Evolutionary conservation across 345 rosid genomes (phyloP).

Genomic region (Fremontodendron californicum): DNA sequence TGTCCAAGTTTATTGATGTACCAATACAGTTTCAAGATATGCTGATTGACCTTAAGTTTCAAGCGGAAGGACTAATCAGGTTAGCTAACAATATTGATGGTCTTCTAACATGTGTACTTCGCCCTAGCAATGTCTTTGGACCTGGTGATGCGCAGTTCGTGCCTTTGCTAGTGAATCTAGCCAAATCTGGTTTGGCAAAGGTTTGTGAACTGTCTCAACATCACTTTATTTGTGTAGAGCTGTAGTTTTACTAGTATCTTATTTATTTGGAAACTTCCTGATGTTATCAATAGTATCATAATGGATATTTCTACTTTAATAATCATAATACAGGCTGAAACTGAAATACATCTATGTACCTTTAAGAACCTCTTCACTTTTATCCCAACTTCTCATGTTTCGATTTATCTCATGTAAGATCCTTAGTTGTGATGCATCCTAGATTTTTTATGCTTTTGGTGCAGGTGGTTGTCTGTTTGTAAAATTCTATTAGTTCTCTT

Average conservation of each 20-base stretch:
- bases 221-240: conserved; percentile 3
- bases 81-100: conserved; percentile 73
- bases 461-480: background rate
- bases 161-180: conserved; percentile 55
- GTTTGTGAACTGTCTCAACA: conserved; percentile 31
- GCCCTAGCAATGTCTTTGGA: conserved; percentile 89
- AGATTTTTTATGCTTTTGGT: background rate
- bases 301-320: background rate
- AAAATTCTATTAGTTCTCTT: conserved; percentile 4
- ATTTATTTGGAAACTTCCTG: background rate
- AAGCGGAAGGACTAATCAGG: conserved; percentile 75
- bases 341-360: background rate
- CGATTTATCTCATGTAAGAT: background rate
- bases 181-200: conserved; percentile 85
- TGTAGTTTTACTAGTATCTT: background rate
- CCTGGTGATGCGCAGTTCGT: conserved; percentile 68
- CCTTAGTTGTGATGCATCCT: background rate
- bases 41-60: conserved; percentile 83
- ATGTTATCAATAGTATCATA: background rate
- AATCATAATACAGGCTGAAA: background rate
- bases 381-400: background rate
- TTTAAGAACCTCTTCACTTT: background rate
- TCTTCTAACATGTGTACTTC: conserved; percentile 83
- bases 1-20: conserved; percentile 19
- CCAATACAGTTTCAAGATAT: conserved; percentile 55